Percentiles rank a stretch among this genome's conserved stretches.
phyloP scores from a whole-genome alignment of 2,329 filamentous ascomycete species.

The Nemania sp. region DNA sequence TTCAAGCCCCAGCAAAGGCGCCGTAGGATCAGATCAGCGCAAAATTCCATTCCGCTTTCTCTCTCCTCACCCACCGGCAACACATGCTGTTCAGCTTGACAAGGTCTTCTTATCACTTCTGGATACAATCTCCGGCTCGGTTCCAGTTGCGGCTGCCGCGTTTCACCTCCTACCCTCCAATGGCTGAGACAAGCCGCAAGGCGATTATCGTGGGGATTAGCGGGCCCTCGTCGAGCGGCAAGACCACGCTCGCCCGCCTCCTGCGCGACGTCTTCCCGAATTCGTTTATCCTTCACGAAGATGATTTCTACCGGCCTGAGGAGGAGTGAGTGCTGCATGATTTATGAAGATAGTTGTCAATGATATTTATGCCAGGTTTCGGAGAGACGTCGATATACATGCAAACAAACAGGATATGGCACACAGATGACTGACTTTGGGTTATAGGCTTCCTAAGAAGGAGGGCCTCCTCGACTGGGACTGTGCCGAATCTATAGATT shows the following conservation, averaged over 20 bases:
- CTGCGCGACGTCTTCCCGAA: conserved; percentile 79
- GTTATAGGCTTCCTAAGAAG: conserved; percentile 55
- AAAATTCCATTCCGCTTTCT: conserved; percentile 6
- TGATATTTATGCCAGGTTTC: too few relatives aligned
- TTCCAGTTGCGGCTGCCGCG: not conserved
- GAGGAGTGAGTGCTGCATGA: conserved; percentile 55
- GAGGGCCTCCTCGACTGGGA: conserved; percentile 85
- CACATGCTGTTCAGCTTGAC: not conserved
- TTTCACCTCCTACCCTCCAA: not conserved
- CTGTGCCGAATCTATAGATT: conserved; percentile 76
- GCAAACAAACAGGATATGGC: too few relatives aligned
- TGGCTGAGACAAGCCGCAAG: conserved; percentile 40
- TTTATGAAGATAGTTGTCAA: too few relatives aligned
- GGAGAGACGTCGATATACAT: too few relatives aligned
- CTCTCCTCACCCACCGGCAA: not conserved
- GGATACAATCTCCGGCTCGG: not conserved
- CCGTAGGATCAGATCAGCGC: not conserved
- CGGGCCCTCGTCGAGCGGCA: conserved; percentile 89
- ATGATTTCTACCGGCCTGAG: conserved; percentile 92
- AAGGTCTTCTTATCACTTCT: not conserved
- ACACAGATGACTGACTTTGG: conserved; percentile 15
- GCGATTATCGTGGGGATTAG: conserved; percentile 78
- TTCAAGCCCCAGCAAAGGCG: not conserved
- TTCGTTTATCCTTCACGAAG: conserved; percentile 85
- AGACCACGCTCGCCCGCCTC: conserved; percentile 88